phyloP scores from a whole-genome alignment of 805 yeast species.

The Metschnikowia gelsemii region DNA sequence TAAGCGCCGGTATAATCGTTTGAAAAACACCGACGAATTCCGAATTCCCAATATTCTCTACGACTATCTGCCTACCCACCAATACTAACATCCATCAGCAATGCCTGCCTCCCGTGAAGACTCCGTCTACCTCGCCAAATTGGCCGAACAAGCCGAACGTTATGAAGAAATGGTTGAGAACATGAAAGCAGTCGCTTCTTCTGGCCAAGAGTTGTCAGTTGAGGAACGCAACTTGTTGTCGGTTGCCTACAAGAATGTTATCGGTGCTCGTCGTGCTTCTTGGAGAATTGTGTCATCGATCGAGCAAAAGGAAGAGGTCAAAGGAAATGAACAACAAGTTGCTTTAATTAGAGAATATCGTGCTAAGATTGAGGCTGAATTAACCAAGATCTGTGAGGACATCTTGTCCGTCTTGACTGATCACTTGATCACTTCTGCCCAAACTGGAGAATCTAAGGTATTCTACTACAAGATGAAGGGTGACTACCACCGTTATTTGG shows the following conservation, averaged over 20 bases:
- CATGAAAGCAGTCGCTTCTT: conserved; percentile 95
- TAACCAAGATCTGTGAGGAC: conserved; percentile 91
- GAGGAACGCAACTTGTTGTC: conserved; percentile 97
- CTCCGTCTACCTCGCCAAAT: conserved; percentile 95
- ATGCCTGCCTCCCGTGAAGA: conserved; percentile 94
- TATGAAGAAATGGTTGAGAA: conserved; percentile 99
- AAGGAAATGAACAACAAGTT: conserved; percentile 91
- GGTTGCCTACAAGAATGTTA: conserved; percentile 97
- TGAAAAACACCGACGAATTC: not conserved
- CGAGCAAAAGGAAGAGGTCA: conserved; percentile 96
- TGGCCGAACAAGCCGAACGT: conserved; percentile 99
- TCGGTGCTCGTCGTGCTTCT: conserved; percentile 98
- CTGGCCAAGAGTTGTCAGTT: conserved; percentile 92
- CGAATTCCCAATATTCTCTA: not conserved
- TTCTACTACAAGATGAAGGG: conserved; percentile 99
- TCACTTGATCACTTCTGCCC: conserved; percentile 91
- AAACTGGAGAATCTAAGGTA: conserved; percentile 96
- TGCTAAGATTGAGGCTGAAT: conserved; percentile 88
- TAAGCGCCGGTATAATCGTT: conserved; percentile 4
- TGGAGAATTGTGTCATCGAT: conserved; percentile 99
- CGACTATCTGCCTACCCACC: not conserved
- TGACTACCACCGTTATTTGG: conserved; percentile 98
- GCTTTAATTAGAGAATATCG: conserved; percentile 89
- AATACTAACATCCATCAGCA: conserved; percentile 20
- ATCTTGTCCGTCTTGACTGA: conserved; percentile 82